Evolutionary conservation across 768 basidiomycete species (phyloP).

Genomic region (Paxillus ammoniavirescens): DNA sequence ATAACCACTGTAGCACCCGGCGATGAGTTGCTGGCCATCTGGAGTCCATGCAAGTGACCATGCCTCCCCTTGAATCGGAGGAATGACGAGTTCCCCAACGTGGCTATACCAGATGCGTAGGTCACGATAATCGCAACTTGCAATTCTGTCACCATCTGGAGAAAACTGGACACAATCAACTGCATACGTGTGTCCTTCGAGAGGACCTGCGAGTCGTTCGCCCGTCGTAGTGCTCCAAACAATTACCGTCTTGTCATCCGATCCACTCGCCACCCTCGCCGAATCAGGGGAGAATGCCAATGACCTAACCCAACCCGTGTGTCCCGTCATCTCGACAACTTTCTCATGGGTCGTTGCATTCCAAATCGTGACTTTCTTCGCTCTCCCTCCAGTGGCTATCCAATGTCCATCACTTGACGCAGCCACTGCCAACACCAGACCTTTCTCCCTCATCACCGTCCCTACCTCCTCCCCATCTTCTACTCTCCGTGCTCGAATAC

Average conservation of each 20-base stretch:
- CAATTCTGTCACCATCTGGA: background rate
- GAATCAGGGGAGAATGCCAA: too few relatives aligned
- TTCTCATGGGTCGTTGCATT: background rate
- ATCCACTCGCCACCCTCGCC: background rate
- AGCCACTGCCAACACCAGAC: too few relatives aligned
- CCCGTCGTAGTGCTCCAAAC: constrained; percentile 3
- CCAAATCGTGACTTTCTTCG: background rate
- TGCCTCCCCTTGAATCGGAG: background rate
- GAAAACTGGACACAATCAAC: constrained; percentile 2
- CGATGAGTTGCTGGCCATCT: background rate
- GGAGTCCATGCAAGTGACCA: constrained; percentile 3
- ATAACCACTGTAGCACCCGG: background rate
- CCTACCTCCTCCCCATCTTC: background rate
- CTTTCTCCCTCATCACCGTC: too few relatives aligned
- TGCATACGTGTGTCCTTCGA: background rate
- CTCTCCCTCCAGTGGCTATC: background rate
- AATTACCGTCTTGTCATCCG: background rate
- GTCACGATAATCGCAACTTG: background rate
- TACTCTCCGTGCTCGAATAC: constrained; percentile 6
- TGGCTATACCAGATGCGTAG: background rate
- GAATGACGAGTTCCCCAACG: background rate
- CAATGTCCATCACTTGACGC: too few relatives aligned
- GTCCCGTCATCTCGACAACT: background rate
- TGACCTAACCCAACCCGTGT: background rate
- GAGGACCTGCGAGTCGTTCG: background rate